phyloP scores from a whole-genome alignment of 2,329 filamentous ascomycete genomes.

The Hypoxylon sp. region DNA sequence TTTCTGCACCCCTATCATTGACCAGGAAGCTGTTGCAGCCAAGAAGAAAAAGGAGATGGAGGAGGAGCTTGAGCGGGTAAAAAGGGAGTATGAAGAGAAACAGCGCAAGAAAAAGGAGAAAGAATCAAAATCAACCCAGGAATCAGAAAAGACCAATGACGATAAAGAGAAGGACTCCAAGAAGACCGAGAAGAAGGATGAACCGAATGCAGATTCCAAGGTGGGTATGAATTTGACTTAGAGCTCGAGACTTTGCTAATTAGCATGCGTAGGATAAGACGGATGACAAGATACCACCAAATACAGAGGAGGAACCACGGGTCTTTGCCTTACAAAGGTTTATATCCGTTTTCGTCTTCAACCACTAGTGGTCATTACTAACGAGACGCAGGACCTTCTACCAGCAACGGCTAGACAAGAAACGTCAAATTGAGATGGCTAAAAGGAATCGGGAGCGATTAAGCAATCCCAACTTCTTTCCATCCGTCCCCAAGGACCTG shows the following conservation, averaged over 20 bases:
- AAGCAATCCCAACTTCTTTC: slow-evolving; percentile 84
- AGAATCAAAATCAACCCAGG: slow-evolving; percentile 70
- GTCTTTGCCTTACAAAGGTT: slow-evolving; percentile 89
- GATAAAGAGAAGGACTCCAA: slow-evolving; percentile 60
- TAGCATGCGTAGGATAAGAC: slow-evolving; percentile 61
- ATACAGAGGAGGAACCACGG: slow-evolving; percentile 76
- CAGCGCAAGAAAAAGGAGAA: slow-evolving; percentile 78
- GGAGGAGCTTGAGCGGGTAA: slow-evolving; percentile 74
- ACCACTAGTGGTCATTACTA: slow-evolving; percentile 30
- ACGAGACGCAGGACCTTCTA: slow-evolving; percentile 79
- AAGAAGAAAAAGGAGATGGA: slow-evolving; percentile 77
- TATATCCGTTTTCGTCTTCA: slow-evolving; percentile 3
- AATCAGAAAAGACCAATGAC: slow-evolving; percentile 62
- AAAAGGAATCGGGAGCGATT: slow-evolving; percentile 86
- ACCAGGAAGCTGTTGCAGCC: slow-evolving; percentile 74
- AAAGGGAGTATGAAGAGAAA: slow-evolving; percentile 84
- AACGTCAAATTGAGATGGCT: slow-evolving; percentile 82
- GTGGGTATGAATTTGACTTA: slow-evolving; percentile 54
- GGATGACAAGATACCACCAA: slow-evolving; percentile 50
- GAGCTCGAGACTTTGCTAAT: slow-evolving; percentile 52
- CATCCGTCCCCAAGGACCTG: slow-evolving; percentile 78
- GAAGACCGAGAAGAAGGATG: slow-evolving; percentile 60
- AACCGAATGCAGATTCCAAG: slow-evolving; percentile 53
- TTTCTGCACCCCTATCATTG: slow-evolving; percentile 83
- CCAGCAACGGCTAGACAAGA: slow-evolving; percentile 84